A percentile compares a stretch with the other conserved stretches of the same genome.
Conservation (phyloP, 2,329 filamentous ascomycete genomes). For the Escovopsis sp. region DNA sequence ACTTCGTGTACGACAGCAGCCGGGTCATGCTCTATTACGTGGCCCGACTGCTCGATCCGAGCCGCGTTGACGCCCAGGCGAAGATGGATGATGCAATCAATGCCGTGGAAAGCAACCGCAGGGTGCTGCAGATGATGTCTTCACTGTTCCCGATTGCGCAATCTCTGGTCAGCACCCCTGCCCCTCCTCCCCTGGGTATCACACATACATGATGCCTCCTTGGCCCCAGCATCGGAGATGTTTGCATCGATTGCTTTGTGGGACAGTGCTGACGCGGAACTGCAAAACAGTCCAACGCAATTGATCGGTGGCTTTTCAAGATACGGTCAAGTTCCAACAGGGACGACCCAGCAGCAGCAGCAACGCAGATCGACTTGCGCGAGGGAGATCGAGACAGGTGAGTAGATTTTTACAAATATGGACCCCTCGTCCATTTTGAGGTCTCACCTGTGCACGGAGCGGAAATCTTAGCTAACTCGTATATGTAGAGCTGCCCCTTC, state of each 20-base stretch:
- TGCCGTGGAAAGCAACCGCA: conserved; percentile 25
- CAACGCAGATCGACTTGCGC: conserved; percentile 10
- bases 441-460: too few relatives aligned
- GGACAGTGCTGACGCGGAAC: not conserved
- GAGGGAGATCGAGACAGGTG: conserved; percentile 10
- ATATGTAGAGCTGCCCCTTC: conserved; percentile 5
- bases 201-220: too few relatives aligned
- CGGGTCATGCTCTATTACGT: conserved; percentile 33
- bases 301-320: conserved; percentile 25
- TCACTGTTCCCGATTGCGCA: conserved; percentile 24
- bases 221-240: too few relatives aligned
- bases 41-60: conserved; percentile 26
- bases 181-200: too few relatives aligned
- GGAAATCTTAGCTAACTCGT: too few relatives aligned
- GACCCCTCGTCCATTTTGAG: not conserved
- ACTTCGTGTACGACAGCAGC: conserved; percentile 32
- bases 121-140: conserved; percentile 22
- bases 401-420: conserved; percentile 1
- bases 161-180: conserved; percentile 18
- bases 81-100: conserved; percentile 24
- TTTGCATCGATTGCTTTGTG: too few relatives aligned
- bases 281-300: conserved; percentile 19
- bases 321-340: conserved; percentile 17
- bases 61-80: conserved; percentile 18
- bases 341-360: conserved; percentile 10